Conservation (phyloP, 495 filamentous ascomycete species). For the Lasiosphaeris hirsuta region DNA sequence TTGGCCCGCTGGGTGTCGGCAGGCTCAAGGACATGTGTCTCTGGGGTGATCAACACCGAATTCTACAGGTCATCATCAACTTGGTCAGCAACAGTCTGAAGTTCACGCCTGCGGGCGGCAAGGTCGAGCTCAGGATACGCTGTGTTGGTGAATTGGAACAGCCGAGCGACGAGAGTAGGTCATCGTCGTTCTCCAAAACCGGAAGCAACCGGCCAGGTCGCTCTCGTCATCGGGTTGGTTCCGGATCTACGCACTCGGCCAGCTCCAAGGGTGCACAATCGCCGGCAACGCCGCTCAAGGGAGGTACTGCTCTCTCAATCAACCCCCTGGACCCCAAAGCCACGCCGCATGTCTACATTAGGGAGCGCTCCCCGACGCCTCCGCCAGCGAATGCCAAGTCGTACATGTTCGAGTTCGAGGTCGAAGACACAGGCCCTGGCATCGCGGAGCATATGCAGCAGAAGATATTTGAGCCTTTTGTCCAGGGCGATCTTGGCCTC, state of each 20-base stretch:
- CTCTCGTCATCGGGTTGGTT: slow-evolving; percentile 42
- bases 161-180: slow-evolving; percentile 38
- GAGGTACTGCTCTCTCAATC: slow-evolving; percentile 52
- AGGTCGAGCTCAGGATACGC: slow-evolving; percentile 68
- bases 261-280: slow-evolving; percentile 37
- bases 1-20: slow-evolving; percentile 59
- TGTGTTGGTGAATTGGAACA: slow-evolving; percentile 59
- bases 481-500: slow-evolving; percentile 83
- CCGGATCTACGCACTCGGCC: slow-evolving; percentile 47
- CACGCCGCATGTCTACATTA: slow-evolving; percentile 43
- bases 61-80: slow-evolving; percentile 88
- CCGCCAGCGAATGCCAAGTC: slow-evolving; percentile 56
- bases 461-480: slow-evolving; percentile 89
- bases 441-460: slow-evolving; percentile 73
- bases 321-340: slow-evolving; percentile 56
- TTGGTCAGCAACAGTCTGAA: slow-evolving; percentile 90
- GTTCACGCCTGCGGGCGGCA: slow-evolving; percentile 79
- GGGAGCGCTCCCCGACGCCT: slow-evolving; percentile 59
- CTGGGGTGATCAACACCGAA: slow-evolving; percentile 88
- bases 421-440: slow-evolving; percentile 87
- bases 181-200: slow-evolving; percentile 49
- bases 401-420: slow-evolving; percentile 77
- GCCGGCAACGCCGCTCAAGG: slow-evolving; percentile 25
- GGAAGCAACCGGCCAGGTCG: slow-evolving; percentile 39
- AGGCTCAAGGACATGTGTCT: slow-evolving; percentile 68